Evolutionary conservation across 208 protist species (phyloP), one percentile per base, ranked within the genome.

Genomic region (Trypanosomatidae sp.): DNA sequence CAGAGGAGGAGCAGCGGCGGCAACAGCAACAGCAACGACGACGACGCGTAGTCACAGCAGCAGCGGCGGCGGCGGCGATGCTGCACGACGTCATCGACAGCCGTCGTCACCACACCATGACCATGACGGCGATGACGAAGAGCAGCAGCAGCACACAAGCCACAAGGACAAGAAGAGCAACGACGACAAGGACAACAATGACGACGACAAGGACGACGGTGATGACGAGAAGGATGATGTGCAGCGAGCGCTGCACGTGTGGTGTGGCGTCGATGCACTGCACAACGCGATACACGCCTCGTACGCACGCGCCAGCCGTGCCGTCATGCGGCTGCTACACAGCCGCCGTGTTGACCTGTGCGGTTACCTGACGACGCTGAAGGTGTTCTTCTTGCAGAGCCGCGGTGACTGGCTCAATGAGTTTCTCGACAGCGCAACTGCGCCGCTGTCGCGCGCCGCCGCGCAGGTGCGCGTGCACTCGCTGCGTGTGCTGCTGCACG

Each of bases 401-500:
- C 74, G 78, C 26, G 68, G 83, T 5, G 83, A 92, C 52, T 92
- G 79, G 72, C 40, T 92, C 1, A 68, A 81, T 10, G 72, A 85
- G 47, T 88, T 92, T 49, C 67, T 92, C 35, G 78, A 92, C 52
- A 88, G 60, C 58, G 75, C 83, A 1, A 71, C 84, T 41, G 67
- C 48, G 10, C 61, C 88, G 6, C 66, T 92, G 3, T 26, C 49
- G 25, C 71, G 71, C 33, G 68, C 78, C 25, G 59, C 62, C 1
- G 61, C 81, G 33, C 57, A 67, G 20, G 75, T 88, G 7, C 82
- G 81, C 35, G 62, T 57, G 20, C 66, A 92, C 58, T 86, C 83
- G n/a, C 53, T 92, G 43, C 65, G 71, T 19, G 71, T 92, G 16
- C 53, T 87, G 0, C 61, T 92, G 49, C 83, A 92, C 47, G 68